phyloP scores from a whole-genome alignment of 495 filamentous ascomycete species.

The Talaromyces adpressus region DNA sequence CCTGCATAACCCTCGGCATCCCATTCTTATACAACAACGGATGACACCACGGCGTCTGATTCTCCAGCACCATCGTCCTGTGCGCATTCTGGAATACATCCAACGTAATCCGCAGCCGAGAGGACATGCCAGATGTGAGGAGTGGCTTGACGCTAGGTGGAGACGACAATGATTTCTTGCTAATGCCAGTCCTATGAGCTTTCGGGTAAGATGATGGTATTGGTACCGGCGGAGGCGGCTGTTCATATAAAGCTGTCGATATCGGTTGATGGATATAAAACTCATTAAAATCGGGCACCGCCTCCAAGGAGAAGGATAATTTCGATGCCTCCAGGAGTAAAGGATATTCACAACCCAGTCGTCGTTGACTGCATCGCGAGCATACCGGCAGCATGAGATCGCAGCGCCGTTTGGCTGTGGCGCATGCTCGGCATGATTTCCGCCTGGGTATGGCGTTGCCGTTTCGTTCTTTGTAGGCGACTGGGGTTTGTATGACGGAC shows the following conservation, averaged over 20 bases:
- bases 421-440: constrained; percentile 47
- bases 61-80: constrained; percentile 39
- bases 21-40: constrained; percentile 33
- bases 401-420: constrained; percentile 45
- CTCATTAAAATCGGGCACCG: neutral
- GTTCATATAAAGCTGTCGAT: neutral
- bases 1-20: constrained; percentile 44
- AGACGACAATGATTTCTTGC: neutral
- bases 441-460: constrained; percentile 35
- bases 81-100: constrained; percentile 33
- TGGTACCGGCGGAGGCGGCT: neutral
- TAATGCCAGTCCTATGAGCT: neutral
- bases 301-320: neutral
- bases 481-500: constrained; percentile 2
- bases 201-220: neutral
- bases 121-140: constrained; percentile 16
- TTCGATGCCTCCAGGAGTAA: constrained; percentile 4
- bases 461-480: constrained; percentile 1
- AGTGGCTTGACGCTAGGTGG: neutral
- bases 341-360: constrained; percentile 38
- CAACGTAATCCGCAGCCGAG: constrained; percentile 37
- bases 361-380: constrained; percentile 35
- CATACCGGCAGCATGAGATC: constrained; percentile 41
- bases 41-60: constrained; percentile 44
- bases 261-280: neutral